A percentile compares a stretch with the other conserved stretches of the same genome.
These are phyloP conservation scores for Elongisporangium undulatum DNA, from an alignment of 352 stramenopile species.

Conservation along the genomic window DNA sequence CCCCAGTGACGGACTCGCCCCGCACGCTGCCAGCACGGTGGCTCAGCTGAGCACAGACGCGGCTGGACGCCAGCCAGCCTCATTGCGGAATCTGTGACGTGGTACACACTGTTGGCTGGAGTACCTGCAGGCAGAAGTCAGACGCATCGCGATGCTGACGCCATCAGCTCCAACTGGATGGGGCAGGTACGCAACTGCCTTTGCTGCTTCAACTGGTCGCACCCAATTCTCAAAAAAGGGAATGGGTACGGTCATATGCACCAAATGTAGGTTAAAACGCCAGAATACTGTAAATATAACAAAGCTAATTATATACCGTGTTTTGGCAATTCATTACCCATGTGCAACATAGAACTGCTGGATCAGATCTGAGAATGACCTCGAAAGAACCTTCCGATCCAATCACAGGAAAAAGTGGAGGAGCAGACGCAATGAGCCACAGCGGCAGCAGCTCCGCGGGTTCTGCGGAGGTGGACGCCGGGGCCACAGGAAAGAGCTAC, in stretches of 20 bases:
- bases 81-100: neutral
- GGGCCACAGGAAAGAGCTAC: conserved; percentile 10
- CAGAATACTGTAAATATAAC: too few species aligned
- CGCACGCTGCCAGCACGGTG: neutral
- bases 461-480: neutral
- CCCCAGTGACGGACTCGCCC: neutral
- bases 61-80: too few species aligned
- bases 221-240: neutral
- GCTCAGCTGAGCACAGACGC: too few species aligned
- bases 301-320: neutral
- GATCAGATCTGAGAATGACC: neutral
- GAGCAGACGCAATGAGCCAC: neutral
- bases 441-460: neutral
- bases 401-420: neutral
- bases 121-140: too few species aligned
- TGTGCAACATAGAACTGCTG: neutral
- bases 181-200: neutral
- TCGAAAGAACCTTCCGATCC: neutral
- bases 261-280: neutral
- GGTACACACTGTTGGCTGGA: too few species aligned
- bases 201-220: neutral
- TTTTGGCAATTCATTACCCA: neutral
- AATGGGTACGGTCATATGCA: too few species aligned
- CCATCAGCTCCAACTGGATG: neutral
- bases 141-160: neutral